phyloP scores from a whole-genome alignment of 2,329 filamentous ascomycete species.

The Phoma sp. region DNA sequence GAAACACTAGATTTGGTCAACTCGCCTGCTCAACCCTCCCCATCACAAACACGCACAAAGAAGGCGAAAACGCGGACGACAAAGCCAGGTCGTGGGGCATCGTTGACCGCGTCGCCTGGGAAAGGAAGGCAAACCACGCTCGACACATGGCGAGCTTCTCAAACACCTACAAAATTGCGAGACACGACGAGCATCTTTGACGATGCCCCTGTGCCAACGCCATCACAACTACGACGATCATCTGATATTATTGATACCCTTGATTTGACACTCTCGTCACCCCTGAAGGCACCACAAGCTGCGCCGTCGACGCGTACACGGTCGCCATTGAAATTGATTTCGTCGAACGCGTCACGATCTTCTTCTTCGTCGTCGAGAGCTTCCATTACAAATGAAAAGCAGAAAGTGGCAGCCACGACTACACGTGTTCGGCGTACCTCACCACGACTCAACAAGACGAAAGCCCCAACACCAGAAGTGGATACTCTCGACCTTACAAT shows the following conservation, averaged over 20 bases:
- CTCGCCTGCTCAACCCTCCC: conserved; percentile 32
- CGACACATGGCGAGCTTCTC: conserved; percentile 39
- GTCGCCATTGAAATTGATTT: conserved; percentile 36
- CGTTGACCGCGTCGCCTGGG: conserved; percentile 26
- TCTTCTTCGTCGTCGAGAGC: conserved; percentile 19
- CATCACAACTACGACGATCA: conserved; percentile 23
- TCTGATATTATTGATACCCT: conserved; percentile 33
- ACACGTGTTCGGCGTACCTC: conserved; percentile 29
- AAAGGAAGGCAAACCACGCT: conserved; percentile 41
- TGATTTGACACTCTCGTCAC: conserved; percentile 41
- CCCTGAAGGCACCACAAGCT: conserved; percentile 5
- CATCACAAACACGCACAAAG: conserved; percentile 34
- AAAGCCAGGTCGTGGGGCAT: conserved; percentile 18
- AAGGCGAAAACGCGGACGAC: conserved; percentile 27
- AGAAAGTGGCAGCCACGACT: background rate
- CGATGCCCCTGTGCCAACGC: conserved; percentile 23
- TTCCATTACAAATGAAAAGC: conserved; percentile 7
- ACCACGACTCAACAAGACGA: conserved; percentile 29
- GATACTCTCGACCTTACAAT: conserved; percentile 35
- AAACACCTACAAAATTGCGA: conserved; percentile 33
- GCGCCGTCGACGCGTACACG: conserved; percentile 19
- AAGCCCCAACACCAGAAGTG: conserved; percentile 23
- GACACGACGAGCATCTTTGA: conserved; percentile 5
- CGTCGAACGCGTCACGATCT: conserved; percentile 33
- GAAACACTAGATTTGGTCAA: conserved; percentile 40